phyloP scores from a whole-genome alignment of 108 stramenopile species.

The Skeletonema potamos region DNA sequence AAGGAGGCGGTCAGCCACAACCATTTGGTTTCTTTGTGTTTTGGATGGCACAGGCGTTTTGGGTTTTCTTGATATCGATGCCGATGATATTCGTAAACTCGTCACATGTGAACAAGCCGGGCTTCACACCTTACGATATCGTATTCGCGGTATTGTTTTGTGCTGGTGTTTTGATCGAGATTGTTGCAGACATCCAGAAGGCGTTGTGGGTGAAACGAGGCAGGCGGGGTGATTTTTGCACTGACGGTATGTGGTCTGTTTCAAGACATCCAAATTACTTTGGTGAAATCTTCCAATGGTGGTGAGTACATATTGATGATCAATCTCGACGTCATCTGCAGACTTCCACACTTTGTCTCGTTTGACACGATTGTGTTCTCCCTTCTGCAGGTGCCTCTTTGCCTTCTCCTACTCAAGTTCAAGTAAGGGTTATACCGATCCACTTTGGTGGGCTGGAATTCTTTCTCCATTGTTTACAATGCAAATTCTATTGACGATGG shows the following conservation, averaged over 20 bases:
- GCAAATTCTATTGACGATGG: conserved; percentile 53
- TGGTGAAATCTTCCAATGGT: conserved; percentile 77
- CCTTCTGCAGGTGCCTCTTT: conserved; percentile 35
- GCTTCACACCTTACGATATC: conserved; percentile 35
- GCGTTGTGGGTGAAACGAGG: conserved; percentile 56
- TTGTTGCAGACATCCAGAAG: conserved; percentile 66
- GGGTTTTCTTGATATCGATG: conserved; percentile 64
- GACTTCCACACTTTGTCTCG: not conserved
- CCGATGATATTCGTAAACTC: conserved; percentile 54
- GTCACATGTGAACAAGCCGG: conserved; percentile 22
- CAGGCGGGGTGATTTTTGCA: conserved; percentile 58
- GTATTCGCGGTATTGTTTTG: conserved; percentile 37
- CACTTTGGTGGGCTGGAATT: conserved; percentile 46
- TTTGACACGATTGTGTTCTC: not conserved
- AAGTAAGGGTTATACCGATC: conserved; percentile 32
- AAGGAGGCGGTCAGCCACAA: conserved; percentile 16
- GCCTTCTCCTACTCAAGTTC: conserved; percentile 37
- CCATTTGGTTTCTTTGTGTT: conserved; percentile 48
- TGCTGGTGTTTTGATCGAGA: conserved; percentile 49
- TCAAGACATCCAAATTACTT: conserved; percentile 78
- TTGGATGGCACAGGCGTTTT: conserved; percentile 71
- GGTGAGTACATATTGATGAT: not conserved
- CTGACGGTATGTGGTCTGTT: conserved; percentile 54
- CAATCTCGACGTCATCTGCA: not conserved
- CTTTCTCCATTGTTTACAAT: conserved; percentile 70